Conservation (phyloP, 148 eudicot genomes). For the Selenicereus undatus region DNA sequence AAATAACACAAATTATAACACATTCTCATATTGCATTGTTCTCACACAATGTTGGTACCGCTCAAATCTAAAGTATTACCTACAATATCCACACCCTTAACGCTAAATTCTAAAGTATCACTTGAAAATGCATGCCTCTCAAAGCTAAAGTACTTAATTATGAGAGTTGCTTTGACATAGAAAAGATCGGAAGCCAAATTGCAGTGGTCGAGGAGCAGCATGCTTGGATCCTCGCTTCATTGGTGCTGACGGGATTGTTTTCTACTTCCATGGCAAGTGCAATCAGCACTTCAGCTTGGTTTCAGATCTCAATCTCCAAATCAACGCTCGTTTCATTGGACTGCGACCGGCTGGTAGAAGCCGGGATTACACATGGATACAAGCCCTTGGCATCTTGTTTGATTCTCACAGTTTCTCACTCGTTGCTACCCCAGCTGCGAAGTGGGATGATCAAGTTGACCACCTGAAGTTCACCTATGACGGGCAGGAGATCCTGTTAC, state of each 20-base stretch:
- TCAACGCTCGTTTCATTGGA: slow-evolving; percentile 71
- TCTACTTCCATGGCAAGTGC: slow-evolving; percentile 74
- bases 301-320: slow-evolving; percentile 58
- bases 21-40: neutral
- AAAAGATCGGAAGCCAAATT: slow-evolving; percentile 50
- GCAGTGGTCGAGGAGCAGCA: slow-evolving; percentile 63
- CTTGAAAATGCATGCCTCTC: neutral
- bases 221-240: slow-evolving; percentile 78
- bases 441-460: slow-evolving; percentile 50
- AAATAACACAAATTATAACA: no score
- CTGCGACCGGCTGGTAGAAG: slow-evolving; percentile 45
- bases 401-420: slow-evolving; percentile 48
- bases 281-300: slow-evolving; percentile 60
- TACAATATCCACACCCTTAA: no score
- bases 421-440: slow-evolving; percentile 47
- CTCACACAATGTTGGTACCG: no score
- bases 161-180: neutral
- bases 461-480: slow-evolving; percentile 55
- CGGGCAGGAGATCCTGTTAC: slow-evolving; percentile 36
- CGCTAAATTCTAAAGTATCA: neutral
- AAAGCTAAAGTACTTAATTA: neutral
- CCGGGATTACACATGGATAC: slow-evolving; percentile 71
- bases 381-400: slow-evolving; percentile 59
- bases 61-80: no score
- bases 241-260: slow-evolving; percentile 66